These are phyloP conservation scores for Metrosideros polymorpha DNA, from an alignment of 441 rosid genomes.

Conservation along the genomic window DNA sequence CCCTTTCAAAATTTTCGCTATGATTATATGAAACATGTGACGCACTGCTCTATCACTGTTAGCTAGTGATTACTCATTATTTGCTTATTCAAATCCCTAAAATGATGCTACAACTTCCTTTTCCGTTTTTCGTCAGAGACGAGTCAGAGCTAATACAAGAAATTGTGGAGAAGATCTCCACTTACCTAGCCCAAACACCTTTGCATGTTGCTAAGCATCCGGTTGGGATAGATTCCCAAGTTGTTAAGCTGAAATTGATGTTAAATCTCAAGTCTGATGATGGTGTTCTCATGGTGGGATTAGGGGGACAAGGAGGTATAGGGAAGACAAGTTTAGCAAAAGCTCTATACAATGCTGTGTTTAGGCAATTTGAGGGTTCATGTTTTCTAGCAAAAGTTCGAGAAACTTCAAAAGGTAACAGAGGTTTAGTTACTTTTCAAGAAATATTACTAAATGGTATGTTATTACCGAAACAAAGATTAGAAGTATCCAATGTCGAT, in stretches of 20 bases:
- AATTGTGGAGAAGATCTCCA: background rate
- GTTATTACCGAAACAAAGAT: fast-evolving
- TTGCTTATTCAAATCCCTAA: too few relatives aligned
- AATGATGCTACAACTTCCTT: too few relatives aligned
- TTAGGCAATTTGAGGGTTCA: background rate
- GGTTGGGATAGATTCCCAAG: background rate
- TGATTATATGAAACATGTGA: too few relatives aligned
- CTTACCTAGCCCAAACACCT: background rate
- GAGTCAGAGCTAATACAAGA: background rate
- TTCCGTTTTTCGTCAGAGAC: too few relatives aligned
- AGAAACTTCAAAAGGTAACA: background rate
- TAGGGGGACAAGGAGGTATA: background rate
- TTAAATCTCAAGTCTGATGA: background rate
- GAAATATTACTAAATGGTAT: fast-evolving
- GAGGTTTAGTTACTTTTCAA: background rate
- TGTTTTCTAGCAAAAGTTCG: background rate
- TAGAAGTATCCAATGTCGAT: fast-evolving
- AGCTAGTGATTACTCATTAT: too few relatives aligned
- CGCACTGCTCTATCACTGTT: too few relatives aligned
- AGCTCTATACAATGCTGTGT: background rate
- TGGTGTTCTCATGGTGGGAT: background rate
- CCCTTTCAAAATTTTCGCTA: too few relatives aligned
- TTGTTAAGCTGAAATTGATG: background rate
- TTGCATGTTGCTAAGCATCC: background rate
- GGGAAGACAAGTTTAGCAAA: background rate